Conservation (phyloP, 148 eudicot species). For the Spergularia bocconei region DNA sequence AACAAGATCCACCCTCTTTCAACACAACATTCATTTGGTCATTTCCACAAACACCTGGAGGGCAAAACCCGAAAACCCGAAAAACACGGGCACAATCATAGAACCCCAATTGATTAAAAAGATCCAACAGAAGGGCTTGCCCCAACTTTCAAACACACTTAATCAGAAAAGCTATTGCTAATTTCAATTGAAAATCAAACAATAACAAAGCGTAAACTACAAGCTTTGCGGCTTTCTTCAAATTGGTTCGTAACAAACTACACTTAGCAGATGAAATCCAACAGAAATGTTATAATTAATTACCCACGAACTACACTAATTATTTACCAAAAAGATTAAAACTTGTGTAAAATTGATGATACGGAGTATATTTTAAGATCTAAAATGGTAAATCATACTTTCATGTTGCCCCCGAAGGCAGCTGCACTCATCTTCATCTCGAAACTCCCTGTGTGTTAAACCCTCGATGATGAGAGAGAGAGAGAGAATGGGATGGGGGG, state of each 20-base stretch:
- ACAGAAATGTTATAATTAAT: background rate
- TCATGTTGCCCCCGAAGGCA: constrained; percentile 56
- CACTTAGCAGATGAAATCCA: background rate
- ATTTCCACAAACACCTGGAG: constrained; percentile 27
- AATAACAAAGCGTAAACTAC: too few relatives aligned
- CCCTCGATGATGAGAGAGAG: background rate
- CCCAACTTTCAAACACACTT: background rate
- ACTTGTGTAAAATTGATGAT: background rate
- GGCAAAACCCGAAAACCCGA: background rate
- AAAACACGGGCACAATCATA: background rate
- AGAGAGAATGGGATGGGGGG: background rate
- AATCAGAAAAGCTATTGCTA: background rate
- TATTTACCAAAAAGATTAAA: background rate
- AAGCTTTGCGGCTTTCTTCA: too few relatives aligned
- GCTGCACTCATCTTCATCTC: constrained; percentile 36
- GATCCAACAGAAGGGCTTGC: background rate
- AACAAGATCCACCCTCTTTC: background rate
- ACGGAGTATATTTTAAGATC: background rate
- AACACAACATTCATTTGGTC: background rate
- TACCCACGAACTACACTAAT: background rate
- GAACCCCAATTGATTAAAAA: background rate
- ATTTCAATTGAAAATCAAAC: background rate
- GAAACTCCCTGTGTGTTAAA: background rate
- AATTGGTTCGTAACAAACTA: too few relatives aligned
- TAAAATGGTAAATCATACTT: constrained; percentile 30